Base-by-base conservation (phyloP, 768 basidiomycete species). In the Termitomyces sp. region DNA sequence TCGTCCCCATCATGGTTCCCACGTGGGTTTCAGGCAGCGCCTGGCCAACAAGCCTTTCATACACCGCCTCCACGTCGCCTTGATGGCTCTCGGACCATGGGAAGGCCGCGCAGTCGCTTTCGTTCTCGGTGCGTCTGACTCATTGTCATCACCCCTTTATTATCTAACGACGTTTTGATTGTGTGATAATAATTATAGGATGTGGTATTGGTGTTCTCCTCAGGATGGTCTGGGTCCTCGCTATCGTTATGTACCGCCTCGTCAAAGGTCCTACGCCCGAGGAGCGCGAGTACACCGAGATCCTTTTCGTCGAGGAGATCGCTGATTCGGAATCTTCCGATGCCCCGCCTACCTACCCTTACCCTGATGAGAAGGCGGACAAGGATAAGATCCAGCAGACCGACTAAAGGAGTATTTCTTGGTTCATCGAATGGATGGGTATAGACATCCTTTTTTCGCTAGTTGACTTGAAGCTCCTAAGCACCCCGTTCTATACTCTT, bases 81-180 rank as follows among this genome's bases (percentile, higher is more conserved):
- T 92, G 52, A 82, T 82, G 74, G 68, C 80, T 7, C 81, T 93
- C 15, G 88, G 89, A 12, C 83, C 83, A 18, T 92, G 91, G 89
- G 91, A 93, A 69, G 89, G 89, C 48, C 78, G 89, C 47, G 83
- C 84, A 10, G 85, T 93, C 15, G 85, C 91, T 3, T 93, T 93
- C 56, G 90, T 93, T 53, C 78, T 93, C 16, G 91, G 90, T 76
- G 50, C 49, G 68, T 41, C 27, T 50, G n/a, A 38, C 46, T 42
- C 40, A 25, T 43, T 10, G 5, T 18, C 29, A 47, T 44, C 31
- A 22, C 22, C 27, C 36, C 11, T 10, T n/a, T 3, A 35, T 23
- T 9, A 48, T 36, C 47, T 36, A 25, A 36, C 6, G 20, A 10
- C 43, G 10, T 42, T 35, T 36, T 48, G 45, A 56, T 29, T 22